Base-by-base conservation (phyloP, 164 flowering plant genomes). In the Buxus sempervirens region DNA sequence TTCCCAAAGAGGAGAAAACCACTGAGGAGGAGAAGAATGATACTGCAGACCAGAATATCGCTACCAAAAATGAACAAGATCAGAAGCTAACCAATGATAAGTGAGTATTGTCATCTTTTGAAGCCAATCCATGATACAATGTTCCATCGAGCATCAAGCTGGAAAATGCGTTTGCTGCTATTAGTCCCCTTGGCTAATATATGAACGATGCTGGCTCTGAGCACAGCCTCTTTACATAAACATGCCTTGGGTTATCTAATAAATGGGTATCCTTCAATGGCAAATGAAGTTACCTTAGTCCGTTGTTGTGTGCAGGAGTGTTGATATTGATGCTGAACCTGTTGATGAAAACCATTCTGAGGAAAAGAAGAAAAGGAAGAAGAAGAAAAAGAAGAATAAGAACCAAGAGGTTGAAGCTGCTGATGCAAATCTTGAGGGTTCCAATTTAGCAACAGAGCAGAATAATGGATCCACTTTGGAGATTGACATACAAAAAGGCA, bases 341-440 rank as follows among this genome's bases (percentile, higher is more conserved):
- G 54, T 68, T 62, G 66, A 38, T 56, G 77, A 72, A 68, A 75
- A 63, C 60, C 28, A 19, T 0, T 23, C 77, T 57, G 79, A 55
- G 65, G 66, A 62, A n/a, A 77, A 82, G 75, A 80, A 80, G 60
- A 81, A 86, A 67, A 88, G 81, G 70, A 83, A 84, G 70, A 88
- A 85, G 65, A 90, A 86, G 70, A 90, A 88, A 57, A 89, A 89
- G 77, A 83, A 87, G 76, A 82, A 68, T 58, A 89, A 86, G 71
- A 60, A 68, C 56, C 76, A 82, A 63, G 81, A 85, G 48, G 22
- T 24, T 72, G 80, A 62, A 69, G 3, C 38, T 32, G 73, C n/a
- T 10, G 72, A 25, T 55, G 68, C 70, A 19, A 66, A 56, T 28
- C 54, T 1, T 18, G 70, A 74, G 38, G 54, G 53, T 42, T 22